Conservation (phyloP, 164 flowering plant genomes). For the Paratinospora sagittata region DNA sequence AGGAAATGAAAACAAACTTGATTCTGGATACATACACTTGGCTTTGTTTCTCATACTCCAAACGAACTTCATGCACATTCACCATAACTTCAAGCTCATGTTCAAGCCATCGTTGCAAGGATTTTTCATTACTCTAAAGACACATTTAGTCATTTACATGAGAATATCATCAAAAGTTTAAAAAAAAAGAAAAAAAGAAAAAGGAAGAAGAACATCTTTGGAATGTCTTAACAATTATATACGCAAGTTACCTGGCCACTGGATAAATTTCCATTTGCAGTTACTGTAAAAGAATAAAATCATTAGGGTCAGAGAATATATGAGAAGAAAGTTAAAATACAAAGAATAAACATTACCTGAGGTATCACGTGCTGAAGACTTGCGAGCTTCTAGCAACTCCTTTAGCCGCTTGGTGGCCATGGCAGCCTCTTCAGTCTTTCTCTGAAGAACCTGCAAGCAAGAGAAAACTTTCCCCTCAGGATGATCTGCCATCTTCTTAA, state of each 20-base stretch:
- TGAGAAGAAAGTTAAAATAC: not conserved
- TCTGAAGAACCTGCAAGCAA: constrained; percentile 80
- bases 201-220: not conserved
- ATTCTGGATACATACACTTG: constrained; percentile 69
- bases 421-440: constrained; percentile 99
- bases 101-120: constrained; percentile 91
- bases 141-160: constrained; percentile 9
- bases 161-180: constrained; percentile 10
- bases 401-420: constrained; percentile 97
- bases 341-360: constrained; percentile 40
- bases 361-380: constrained; percentile 71
- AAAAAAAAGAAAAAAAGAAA: not conserved
- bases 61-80: constrained; percentile 97
- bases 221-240: not conserved
- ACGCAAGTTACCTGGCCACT: constrained; percentile 65
- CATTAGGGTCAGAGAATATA: constrained; percentile 7
- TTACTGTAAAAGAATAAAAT: constrained; percentile 35
- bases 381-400: constrained; percentile 93
- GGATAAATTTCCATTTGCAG: constrained; percentile 55
- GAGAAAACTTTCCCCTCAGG: constrained; percentile 5
- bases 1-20: not conserved
- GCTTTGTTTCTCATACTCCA: constrained; percentile 94
- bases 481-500: not conserved
- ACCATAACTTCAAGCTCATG: constrained; percentile 99
- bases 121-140: constrained; percentile 72